phyloP scores from a whole-genome alignment of 2,329 filamentous ascomycete species.

The Diatrype stigma region DNA sequence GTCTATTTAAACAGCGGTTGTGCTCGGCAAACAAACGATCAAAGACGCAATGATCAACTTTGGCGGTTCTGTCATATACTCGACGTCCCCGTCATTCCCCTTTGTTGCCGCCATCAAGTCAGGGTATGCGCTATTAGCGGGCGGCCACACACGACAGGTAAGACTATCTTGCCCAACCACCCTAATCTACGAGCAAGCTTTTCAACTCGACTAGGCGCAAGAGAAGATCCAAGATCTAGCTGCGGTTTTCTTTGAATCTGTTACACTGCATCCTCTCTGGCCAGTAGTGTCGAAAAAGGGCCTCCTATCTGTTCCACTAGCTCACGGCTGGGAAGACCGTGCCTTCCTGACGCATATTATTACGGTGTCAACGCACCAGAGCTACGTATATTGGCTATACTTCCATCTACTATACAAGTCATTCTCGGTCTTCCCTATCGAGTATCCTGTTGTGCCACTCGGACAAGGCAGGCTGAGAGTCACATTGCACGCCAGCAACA shows the following conservation, averaged over 20 bases:
- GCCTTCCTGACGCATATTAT: conserved; percentile 25
- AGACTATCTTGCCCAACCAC: too few relatives aligned
- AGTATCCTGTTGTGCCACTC: conserved; percentile 35
- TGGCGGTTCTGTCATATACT: conserved; percentile 36
- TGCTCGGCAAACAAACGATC: conserved; percentile 13
- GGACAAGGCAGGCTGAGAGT: conserved; percentile 35
- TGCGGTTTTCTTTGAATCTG: conserved; percentile 20
- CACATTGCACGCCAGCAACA: conserved; percentile 38
- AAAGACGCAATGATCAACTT: conserved; percentile 10
- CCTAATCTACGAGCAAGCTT: too few relatives aligned
- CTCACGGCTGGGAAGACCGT: conserved; percentile 20
- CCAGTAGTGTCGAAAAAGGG: conserved; percentile 18
- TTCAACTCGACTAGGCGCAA: too few relatives aligned
- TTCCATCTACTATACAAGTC: conserved; percentile 17
- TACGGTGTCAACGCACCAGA: conserved; percentile 20
- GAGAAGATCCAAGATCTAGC: conserved; percentile 18
- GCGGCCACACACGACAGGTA: conserved; percentile 30
- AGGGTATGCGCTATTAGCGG: conserved; percentile 21
- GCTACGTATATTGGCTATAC: conserved; percentile 16
- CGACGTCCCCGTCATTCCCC: conserved; percentile 36
- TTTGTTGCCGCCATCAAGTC: conserved; percentile 34
- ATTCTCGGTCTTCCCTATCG: conserved; percentile 26
- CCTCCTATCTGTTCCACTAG: conserved; percentile 24
- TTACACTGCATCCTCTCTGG: conserved; percentile 20
- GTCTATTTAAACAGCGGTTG: conserved; percentile 12